Conservation (phyloP, 495 filamentous ascomycete species). For the Penicillium goetzii region DNA sequence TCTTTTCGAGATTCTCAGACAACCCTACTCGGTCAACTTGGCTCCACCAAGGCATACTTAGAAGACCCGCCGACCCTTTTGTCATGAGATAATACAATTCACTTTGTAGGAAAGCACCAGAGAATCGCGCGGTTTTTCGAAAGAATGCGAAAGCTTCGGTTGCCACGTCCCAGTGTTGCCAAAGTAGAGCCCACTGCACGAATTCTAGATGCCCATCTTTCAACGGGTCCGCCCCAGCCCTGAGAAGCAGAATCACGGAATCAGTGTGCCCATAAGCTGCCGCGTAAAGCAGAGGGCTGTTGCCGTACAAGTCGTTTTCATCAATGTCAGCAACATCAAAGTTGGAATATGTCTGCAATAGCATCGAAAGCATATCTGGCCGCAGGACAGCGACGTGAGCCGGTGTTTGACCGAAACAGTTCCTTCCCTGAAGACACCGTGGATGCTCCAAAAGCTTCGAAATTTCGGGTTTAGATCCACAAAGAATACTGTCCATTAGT, state of each 20-base stretch:
- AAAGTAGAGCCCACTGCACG: not conserved
- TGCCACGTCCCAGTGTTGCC: not conserved
- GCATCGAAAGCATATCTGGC: not conserved
- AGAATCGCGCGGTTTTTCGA: not conserved
- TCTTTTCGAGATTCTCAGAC: not conserved
- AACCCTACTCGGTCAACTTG: too few relatives aligned
- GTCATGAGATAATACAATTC: not conserved
- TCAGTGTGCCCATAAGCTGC: conserved; percentile 2
- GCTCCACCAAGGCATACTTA: not conserved
- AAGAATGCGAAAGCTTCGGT: not conserved
- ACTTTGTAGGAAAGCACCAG: not conserved
- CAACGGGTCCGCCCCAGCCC: not conserved
- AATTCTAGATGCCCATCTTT: not conserved
- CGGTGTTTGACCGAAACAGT: conserved; percentile 2
- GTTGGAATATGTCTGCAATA: not conserved
- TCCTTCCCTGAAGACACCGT: not conserved
- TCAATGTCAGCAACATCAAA: not conserved
- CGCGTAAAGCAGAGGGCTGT: not conserved
- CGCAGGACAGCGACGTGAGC: not conserved
- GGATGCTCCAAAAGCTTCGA: not conserved
- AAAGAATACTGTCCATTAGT: conserved; percentile 7
- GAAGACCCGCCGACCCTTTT: too few relatives aligned
- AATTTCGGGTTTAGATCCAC: not conserved
- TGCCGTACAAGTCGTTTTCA: not conserved
- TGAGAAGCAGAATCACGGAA: not conserved